Base-by-base conservation (phyloP, 2,329 filamentous ascomycete genomes). In the Botrytis cinerea region DNA sequence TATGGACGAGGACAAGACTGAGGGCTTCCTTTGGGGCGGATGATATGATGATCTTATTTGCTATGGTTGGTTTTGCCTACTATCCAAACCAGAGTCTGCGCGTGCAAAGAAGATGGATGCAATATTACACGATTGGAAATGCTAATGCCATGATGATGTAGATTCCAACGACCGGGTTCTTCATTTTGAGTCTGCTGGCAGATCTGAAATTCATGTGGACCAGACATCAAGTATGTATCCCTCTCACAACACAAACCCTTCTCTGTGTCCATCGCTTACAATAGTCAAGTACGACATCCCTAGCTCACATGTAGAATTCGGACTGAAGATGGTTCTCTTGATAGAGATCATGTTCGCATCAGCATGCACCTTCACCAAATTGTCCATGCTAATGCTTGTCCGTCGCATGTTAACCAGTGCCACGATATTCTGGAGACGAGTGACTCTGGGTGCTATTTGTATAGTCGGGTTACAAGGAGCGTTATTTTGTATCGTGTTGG, bases 1-100 rank as follows among this genome's bases (percentile, higher is more conserved):
- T 87, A 71, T 87, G 84, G 78, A 85, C 85, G 32, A 82, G 85
- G 48, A 73, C 84, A 1, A 78, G 79, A 22, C 79, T 87, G 35
- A 83, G 83, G 28, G 83, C 80, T 74, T 86, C 83, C 22, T 80
- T 83, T 48, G 85, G 85, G n/a, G 54, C 84, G 4, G 85, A 87
- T 75, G 85, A 87, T 76, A 71, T 83, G 12, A 77, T 86, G 18
- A 85, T 87, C 71, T 77, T 84, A 22, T 43, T 84, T 51, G 83
- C 84, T 16, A 81, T 86, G 76, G 78, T 78, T 75, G 35, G 76
- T 74, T n/a, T 68, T 68, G 16, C 66, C 48, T 38, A 54, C 8
- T 28, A 1, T 40, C 6, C 20, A 5, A 32, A 10, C 64, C 54
- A 32, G 7, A 57, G 38, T 20, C 38, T 45, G 38, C 35, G 32